phyloP scores from a whole-genome alignment of 192 early-diverging fungal species.

The Backusella tuberculispora region DNA sequence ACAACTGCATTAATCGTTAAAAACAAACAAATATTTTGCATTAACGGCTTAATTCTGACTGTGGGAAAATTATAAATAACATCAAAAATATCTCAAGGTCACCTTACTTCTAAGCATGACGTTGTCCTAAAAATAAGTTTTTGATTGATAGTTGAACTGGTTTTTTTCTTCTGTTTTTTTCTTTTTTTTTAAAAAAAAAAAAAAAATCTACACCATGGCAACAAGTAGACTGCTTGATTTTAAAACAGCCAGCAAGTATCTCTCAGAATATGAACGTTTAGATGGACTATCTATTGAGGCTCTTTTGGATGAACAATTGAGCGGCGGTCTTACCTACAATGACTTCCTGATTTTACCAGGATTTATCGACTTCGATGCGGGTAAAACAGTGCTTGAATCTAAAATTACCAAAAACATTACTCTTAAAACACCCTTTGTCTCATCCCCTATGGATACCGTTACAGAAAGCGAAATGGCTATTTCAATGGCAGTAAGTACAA shows the following conservation, averaged over 20 bases:
- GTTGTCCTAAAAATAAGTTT: background rate
- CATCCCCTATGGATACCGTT: conserved; percentile 98
- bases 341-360: conserved; percentile 98
- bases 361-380: conserved; percentile 91
- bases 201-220: background rate
- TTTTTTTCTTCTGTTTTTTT: background rate
- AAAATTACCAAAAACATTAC: conserved; percentile 88
- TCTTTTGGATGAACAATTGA: conserved; percentile 78
- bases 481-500: conserved; percentile 84
- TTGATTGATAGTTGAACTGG: background rate
- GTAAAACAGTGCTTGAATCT: conserved; percentile 77
- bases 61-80: background rate
- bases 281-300: conserved; percentile 89
- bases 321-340: conserved; percentile 97
- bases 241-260: background rate
- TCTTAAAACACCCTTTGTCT: conserved; percentile 93
- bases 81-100: background rate
- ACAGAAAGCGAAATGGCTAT: conserved; percentile 99
- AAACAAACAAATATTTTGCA: background rate
- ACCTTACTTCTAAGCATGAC: background rate
- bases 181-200: background rate
- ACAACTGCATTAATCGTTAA: too few species aligned
- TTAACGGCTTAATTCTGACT: background rate
- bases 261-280: conserved; percentile 37
- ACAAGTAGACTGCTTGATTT: background rate